Evolutionary conservation across 345 rosid species (phyloP), one percentile per base, ranked within the genome.

Genomic region (Sonneratia alba): DNA sequence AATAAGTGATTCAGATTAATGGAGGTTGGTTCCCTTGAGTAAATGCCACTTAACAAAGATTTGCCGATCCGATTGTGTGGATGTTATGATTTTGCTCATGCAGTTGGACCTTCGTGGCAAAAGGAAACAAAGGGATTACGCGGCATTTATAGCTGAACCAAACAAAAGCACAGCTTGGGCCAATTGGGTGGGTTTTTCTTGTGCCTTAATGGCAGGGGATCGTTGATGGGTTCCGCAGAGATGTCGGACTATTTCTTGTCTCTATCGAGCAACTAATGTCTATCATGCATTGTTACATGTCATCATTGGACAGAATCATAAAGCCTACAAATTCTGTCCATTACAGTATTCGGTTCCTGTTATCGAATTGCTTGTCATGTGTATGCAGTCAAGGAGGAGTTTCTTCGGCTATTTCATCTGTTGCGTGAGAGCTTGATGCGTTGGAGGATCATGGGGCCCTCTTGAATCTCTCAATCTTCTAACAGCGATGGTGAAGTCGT

Each of bases 361-460:
- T 14, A 62, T 32, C 18, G 37, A 21, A 13, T 48, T 55, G 16
- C 43, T 66, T 73, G 64, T 16, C 5, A 42, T 49, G 51, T 36
- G 12, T 47, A 22, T 61, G 69, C 74, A 71, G 78, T 55, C 74
- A 36, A 75, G 78, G 73, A 75, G 78, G 67, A 75, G 78, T 43
- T 71, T 75, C 48, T 3, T 32, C 67, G 55, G 78, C 74, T 75
- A 66, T 66, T 75, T 75, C 78, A 75, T 36, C 74, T 75, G 78
- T 21, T 75, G 71, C 22, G 73, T 65, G 15, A 75, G 67, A 67
- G 74, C 74, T 8, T 75, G 71, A 71, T 66, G 12, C 0, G 66
- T 4, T 15, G 24, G 61, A 36, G 13, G 21, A 8, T 7, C 7
- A n/a, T 57, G 32, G 34, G n/a, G 63, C 34, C 32, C 3, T 57